Percentiles rank a stretch among this genome's conserved stretches.
phyloP scores from a whole-genome alignment of 139 green algal species.

The Micromonas commoda region DNA sequence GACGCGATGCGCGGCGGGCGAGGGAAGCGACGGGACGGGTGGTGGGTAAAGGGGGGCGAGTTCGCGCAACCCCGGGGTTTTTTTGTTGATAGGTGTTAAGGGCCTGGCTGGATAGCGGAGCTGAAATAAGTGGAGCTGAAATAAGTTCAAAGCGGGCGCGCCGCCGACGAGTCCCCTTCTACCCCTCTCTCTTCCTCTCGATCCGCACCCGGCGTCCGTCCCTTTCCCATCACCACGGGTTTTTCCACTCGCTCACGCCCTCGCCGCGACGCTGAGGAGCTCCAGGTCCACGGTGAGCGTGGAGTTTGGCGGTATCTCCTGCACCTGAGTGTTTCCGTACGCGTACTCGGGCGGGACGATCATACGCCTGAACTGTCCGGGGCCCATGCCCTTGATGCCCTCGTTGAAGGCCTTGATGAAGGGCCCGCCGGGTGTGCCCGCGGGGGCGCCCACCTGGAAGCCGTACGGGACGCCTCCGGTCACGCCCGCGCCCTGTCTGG shows the following conservation, averaged over 20 bases:
- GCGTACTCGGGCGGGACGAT: conserved; percentile 62
- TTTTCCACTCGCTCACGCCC: not conserved
- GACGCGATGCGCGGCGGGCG: too few species aligned
- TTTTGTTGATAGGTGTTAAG: too few species aligned
- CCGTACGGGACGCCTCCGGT: conserved; percentile 65
- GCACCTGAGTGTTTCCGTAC: conserved; percentile 46
- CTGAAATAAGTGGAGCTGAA: too few species aligned
- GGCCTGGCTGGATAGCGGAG: too few species aligned
- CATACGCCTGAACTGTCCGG: conserved; percentile 63
- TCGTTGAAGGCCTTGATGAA: conserved; percentile 36
- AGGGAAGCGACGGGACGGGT: not conserved
- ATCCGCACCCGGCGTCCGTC: too few species aligned
- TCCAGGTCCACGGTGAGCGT: conserved; percentile 65
- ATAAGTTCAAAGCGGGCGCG: too few species aligned
- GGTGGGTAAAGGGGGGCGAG: not conserved
- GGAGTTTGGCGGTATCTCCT: conserved; percentile 68
- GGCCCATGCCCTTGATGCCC: conserved; percentile 71
- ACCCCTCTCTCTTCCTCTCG: too few species aligned
- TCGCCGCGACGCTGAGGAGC: conserved; percentile 68
- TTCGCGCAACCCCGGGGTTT: too few species aligned
- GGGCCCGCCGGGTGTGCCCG: conserved; percentile 50
- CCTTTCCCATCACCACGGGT: too few species aligned
- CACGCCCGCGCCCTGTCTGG: conserved; percentile 66
- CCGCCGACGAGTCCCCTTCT: too few species aligned
- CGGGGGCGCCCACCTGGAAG: conserved; percentile 67